phyloP scores from a whole-genome alignment of 2,329 filamentous ascomycete species.

The Seiridium cupressi region DNA sequence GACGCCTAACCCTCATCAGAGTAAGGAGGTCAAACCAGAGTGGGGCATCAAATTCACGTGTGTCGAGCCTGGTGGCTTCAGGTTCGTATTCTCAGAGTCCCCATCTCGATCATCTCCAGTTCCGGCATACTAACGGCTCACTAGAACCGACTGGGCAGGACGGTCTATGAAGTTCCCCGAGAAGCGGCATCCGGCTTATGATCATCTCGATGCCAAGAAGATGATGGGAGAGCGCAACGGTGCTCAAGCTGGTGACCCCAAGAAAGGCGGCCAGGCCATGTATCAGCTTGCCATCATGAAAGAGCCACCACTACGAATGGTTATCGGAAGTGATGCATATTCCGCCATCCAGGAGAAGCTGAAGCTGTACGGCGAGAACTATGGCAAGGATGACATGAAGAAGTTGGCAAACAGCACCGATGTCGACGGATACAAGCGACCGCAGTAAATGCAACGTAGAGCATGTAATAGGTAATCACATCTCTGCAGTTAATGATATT shows the following conservation, averaged over 20 bases:
- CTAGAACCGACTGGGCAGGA: slow-evolving; percentile 1
- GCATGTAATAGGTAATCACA: too few species aligned
- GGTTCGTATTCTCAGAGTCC: background rate
- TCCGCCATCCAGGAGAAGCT: background rate
- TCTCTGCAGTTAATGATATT: too few species aligned
- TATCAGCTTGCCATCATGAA: slow-evolving; percentile 5
- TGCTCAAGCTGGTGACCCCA: background rate
- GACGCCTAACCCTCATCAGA: background rate
- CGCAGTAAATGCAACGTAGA: background rate
- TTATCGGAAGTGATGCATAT: slow-evolving; percentile 2
- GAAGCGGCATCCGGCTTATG: background rate
- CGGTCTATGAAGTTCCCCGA: slow-evolving; percentile 3
- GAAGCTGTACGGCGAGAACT: background rate
- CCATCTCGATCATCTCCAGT: slow-evolving; percentile 6
- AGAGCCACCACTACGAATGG: slow-evolving; percentile 1
- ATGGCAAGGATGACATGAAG: background rate
- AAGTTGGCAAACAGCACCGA: slow-evolving; percentile 1
- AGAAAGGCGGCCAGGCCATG: slow-evolving; percentile 1
- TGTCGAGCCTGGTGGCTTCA: slow-evolving; percentile 16
- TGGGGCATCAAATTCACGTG: slow-evolving; percentile 22
- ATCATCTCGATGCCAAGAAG: slow-evolving; percentile 1
- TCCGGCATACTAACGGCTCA: background rate
- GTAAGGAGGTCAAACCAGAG: slow-evolving; percentile 17
- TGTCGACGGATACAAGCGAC: slow-evolving; percentile 1
- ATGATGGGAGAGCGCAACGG: background rate